Evolutionary conservation across 1,284 basidiomycete species (phyloP).

Genomic region (Pseudozyma pruni): DNA sequence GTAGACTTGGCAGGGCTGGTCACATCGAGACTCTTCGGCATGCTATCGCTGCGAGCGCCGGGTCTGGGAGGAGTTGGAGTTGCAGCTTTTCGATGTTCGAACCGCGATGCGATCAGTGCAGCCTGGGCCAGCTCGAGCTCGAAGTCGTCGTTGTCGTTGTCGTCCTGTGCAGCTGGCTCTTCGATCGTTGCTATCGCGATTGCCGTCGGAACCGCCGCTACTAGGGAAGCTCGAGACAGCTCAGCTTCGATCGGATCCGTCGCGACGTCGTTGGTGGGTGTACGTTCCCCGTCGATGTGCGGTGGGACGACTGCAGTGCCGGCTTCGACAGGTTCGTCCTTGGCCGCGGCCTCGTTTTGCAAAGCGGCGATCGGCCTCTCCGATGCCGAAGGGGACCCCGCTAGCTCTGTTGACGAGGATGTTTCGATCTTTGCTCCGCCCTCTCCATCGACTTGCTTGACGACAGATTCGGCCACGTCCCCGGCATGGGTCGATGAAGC

Average conservation of each 20-base stretch:
- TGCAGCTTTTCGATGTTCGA: constrained; percentile 15
- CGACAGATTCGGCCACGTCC: neutral
- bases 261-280: constrained; percentile 9
- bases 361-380: neutral
- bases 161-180: neutral
- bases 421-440: neutral
- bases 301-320: neutral
- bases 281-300: constrained; percentile 4
- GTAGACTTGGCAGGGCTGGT: constrained; percentile 1
- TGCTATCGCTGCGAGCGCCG: neutral
- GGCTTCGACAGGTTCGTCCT: neutral
- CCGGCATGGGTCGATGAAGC: neutral
- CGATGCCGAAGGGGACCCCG: neutral
- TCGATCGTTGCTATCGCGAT: too few relatives aligned
- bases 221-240: neutral
- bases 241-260: constrained; percentile 14
- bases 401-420: neutral
- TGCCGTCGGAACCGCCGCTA: too few relatives aligned
- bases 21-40: neutral
- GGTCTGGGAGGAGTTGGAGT: neutral
- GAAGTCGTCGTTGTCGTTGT: constrained; percentile 7
- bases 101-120: constrained; percentile 28
- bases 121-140: constrained; percentile 27
- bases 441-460: neutral
- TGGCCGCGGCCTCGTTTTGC: neutral